Evolutionary conservation across 768 basidiomycete genomes (phyloP).

Genomic region (Rhodotorula babjevae): DNA sequence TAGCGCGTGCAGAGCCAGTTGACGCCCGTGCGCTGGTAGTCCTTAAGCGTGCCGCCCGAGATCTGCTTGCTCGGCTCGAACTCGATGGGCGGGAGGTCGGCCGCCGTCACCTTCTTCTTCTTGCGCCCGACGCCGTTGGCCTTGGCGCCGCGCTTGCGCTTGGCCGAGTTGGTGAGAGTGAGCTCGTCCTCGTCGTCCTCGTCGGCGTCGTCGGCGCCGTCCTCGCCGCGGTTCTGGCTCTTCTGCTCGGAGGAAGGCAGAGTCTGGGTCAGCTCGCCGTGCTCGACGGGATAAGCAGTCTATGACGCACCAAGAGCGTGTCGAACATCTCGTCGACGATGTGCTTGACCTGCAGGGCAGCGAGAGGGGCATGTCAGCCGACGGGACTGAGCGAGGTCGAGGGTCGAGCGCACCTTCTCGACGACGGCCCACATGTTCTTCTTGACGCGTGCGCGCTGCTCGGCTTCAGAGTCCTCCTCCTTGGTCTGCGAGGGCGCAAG

Average conservation of each 20-base stretch:
- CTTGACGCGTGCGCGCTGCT: no score
- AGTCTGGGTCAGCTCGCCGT: not conserved
- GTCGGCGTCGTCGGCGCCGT: not conserved
- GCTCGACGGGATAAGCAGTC: no score
- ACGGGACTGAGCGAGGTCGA: no score
- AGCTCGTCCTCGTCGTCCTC: not conserved
- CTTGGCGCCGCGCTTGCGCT: not conserved
- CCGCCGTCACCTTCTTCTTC: conserved; percentile 14
- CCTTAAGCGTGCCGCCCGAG: conserved; percentile 77
- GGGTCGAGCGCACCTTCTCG: not conserved
- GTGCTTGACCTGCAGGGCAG: not conserved
- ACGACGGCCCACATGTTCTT: not conserved
- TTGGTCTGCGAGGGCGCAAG: no score
- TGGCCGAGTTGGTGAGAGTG: not conserved
- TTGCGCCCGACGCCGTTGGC: not conserved
- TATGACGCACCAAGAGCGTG: not conserved
- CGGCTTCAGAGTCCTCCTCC: not conserved
- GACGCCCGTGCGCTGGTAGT: conserved; percentile 88
- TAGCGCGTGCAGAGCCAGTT: conserved; percentile 59
- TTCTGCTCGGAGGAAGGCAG: not conserved
- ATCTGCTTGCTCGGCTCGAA: conserved; percentile 64
- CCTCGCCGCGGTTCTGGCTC: not conserved
- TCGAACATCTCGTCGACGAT: not conserved
- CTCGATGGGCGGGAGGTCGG: not conserved
- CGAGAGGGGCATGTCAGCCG: no score